phyloP scores from a whole-genome alignment of 805 yeast species.

The Ogataea paradorogensis region DNA sequence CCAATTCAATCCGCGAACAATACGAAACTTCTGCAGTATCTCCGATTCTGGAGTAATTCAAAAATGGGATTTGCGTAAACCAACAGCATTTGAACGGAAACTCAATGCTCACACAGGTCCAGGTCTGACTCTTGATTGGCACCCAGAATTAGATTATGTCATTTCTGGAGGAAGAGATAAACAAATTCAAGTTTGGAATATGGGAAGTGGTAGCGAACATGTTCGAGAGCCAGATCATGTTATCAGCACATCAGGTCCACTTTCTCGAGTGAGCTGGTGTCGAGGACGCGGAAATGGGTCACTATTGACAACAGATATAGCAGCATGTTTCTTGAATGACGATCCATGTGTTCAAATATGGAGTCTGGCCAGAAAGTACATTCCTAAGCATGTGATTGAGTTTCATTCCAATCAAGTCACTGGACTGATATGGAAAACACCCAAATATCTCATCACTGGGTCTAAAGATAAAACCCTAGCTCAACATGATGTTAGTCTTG shows the following conservation, averaged over 20 bases:
- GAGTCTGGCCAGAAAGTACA: slow-evolving; percentile 64
- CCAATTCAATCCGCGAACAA: slow-evolving; percentile 50
- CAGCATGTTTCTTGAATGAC: slow-evolving; percentile 69
- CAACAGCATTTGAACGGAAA: slow-evolving; percentile 59
- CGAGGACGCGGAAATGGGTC: slow-evolving; percentile 38
- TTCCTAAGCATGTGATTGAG: slow-evolving; percentile 59
- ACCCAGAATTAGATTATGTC: slow-evolving; percentile 75
- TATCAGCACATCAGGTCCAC: slow-evolving; percentile 72
- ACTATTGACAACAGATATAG: slow-evolving; percentile 62
- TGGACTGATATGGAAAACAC: slow-evolving; percentile 55
- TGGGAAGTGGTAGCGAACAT: slow-evolving; percentile 39
- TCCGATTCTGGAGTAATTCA: slow-evolving; percentile 89
- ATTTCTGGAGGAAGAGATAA: slow-evolving; percentile 94
- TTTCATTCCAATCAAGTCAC: slow-evolving; percentile 48
- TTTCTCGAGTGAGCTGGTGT: slow-evolving; percentile 73
- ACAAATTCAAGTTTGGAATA: slow-evolving; percentile 73
- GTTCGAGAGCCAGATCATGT: slow-evolving; percentile 61
- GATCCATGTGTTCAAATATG: slow-evolving; percentile 70
- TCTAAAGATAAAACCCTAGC: slow-evolving; percentile 49
- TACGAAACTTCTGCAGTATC: slow-evolving; percentile 65
- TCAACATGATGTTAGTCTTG: slow-evolving; percentile 45
- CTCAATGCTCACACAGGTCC: slow-evolving; percentile 91
- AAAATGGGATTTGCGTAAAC: slow-evolving; percentile 79
- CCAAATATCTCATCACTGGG: slow-evolving; percentile 44
- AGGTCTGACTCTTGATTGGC: slow-evolving; percentile 85